These are phyloP conservation scores for Pulicaria dysenterica DNA, from an alignment of 129 eudicot species.

Conservation along the genomic window DNA sequence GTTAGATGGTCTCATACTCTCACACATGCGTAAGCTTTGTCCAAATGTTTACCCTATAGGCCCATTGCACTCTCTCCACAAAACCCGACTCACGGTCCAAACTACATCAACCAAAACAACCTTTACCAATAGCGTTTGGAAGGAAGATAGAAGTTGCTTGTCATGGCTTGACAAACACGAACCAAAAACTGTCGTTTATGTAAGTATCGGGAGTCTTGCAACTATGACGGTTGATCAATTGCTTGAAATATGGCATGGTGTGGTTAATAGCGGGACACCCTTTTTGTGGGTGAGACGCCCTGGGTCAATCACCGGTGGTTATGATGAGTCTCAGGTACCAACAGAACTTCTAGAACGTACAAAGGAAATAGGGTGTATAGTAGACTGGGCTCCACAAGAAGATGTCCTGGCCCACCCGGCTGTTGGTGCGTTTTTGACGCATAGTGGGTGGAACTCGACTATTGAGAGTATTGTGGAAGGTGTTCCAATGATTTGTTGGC, in stretches of 20 bases:
- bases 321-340: slow-evolving; percentile 26
- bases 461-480: slow-evolving; percentile 58
- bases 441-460: slow-evolving; percentile 74
- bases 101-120: background rate
- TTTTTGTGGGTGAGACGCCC: slow-evolving; percentile 60
- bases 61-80: slow-evolving; percentile 39
- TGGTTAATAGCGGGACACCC: slow-evolving; percentile 38
- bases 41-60: slow-evolving; percentile 43
- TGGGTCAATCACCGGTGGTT: slow-evolving; percentile 33
- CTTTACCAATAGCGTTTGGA: slow-evolving; percentile 42
- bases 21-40: slow-evolving; percentile 32
- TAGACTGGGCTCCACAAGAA: slow-evolving; percentile 72
- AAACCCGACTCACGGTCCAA: slow-evolving; percentile 13
- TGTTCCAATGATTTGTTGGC: slow-evolving; percentile 77
- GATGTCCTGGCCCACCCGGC: slow-evolving; percentile 62
- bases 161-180: slow-evolving; percentile 44
- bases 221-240: slow-evolving; percentile 39
- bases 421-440: slow-evolving; percentile 60
- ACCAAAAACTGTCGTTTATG: slow-evolving; percentile 33
- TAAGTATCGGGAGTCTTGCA: slow-evolving; percentile 46
- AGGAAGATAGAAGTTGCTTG: slow-evolving; percentile 52
- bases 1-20: slow-evolving; percentile 29
- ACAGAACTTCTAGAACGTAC: slow-evolving; percentile 40
- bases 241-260: slow-evolving; percentile 60
- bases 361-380: slow-evolving; percentile 51